Evolutionary conservation across 2,329 filamentous ascomycete genomes (phyloP).

Genomic region (Penicillium rolfsii): DNA sequence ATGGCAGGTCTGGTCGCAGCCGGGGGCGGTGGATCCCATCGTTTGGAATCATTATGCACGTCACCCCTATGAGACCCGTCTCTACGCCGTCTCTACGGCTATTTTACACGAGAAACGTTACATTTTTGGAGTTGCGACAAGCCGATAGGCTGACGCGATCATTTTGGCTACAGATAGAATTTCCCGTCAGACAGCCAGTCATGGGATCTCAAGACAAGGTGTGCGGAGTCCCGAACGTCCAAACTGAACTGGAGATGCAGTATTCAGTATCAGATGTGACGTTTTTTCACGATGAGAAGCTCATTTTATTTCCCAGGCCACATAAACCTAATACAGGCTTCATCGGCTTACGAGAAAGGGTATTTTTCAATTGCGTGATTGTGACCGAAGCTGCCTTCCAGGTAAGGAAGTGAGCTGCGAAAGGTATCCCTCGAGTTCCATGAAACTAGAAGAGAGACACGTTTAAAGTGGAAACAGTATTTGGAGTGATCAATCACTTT

Average conservation of each 20-base stretch:
- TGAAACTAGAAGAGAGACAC: slow-evolving; percentile 60
- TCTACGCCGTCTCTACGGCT: background rate
- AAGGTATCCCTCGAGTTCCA: slow-evolving; percentile 49
- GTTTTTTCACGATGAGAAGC: background rate
- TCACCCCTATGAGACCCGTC: background rate
- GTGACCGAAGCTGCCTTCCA: slow-evolving; percentile 48
- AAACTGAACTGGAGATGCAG: background rate
- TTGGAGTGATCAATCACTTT: slow-evolving; percentile 61
- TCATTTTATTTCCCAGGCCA: slow-evolving; percentile 59
- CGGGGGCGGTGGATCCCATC: background rate
- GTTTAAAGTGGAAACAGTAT: slow-evolving; percentile 59
- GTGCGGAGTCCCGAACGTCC: background rate
- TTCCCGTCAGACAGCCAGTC: background rate
- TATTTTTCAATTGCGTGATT: slow-evolving; percentile 23
- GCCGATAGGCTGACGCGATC: background rate
- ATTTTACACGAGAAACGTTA: background rate
- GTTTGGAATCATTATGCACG: background rate
- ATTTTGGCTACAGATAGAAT: background rate
- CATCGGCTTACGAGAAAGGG: slow-evolving; percentile 40
- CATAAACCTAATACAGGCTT: slow-evolving; percentile 58
- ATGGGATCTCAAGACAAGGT: background rate
- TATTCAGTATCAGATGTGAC: background rate
- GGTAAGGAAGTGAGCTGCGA: slow-evolving; percentile 40
- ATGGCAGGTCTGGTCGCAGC: background rate
- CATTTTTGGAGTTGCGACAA: background rate